Percentiles rank a stretch among this genome's conserved stretches.
Conservation (phyloP, 129 eudicot species). For the Logfia minima region DNA sequence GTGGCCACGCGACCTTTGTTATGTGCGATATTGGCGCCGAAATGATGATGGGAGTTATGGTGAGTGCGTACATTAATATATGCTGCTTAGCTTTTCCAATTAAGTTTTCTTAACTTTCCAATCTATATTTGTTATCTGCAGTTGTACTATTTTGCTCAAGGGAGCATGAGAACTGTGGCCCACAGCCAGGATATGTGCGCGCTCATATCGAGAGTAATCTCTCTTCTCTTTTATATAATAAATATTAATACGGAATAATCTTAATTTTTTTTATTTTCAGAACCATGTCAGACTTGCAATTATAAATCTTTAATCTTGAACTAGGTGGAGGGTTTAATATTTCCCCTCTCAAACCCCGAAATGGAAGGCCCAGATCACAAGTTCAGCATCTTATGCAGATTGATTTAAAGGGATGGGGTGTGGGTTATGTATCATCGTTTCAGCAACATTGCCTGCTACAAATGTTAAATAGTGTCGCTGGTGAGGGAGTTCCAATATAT, state of each 20-base stretch:
- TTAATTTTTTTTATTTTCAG: not conserved
- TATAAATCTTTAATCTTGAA: constrained; percentile 19
- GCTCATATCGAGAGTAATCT: constrained; percentile 95
- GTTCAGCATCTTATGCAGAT: constrained; percentile 98
- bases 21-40: constrained; percentile 99
- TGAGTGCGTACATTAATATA: constrained; percentile 28
- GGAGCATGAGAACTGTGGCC: constrained; percentile 92
- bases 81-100: constrained; percentile 12
- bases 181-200: constrained; percentile 96
- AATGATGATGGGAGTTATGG: constrained; percentile 99
- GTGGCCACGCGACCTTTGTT: constrained; percentile 99
- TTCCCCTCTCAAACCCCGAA: constrained; percentile 80
- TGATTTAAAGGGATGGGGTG: constrained; percentile 97
- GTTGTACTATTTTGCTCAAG: constrained; percentile 96
- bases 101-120: constrained; percentile 5
- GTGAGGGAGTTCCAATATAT: constrained; percentile 50
- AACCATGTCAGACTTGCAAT: constrained; percentile 23
- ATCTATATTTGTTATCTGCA: constrained; percentile 46
- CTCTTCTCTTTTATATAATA: constrained; percentile 14
- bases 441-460: constrained; percentile 96
- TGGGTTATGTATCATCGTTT: constrained; percentile 81
- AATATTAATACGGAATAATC: not conserved
- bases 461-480: constrained; percentile 96
- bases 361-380: constrained; percentile 94
- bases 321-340: constrained; percentile 97